These are phyloP conservation scores for Bjerkandera adusta DNA, from an alignment of 1,284 basidiomycete species.

Conservation along the genomic window DNA sequence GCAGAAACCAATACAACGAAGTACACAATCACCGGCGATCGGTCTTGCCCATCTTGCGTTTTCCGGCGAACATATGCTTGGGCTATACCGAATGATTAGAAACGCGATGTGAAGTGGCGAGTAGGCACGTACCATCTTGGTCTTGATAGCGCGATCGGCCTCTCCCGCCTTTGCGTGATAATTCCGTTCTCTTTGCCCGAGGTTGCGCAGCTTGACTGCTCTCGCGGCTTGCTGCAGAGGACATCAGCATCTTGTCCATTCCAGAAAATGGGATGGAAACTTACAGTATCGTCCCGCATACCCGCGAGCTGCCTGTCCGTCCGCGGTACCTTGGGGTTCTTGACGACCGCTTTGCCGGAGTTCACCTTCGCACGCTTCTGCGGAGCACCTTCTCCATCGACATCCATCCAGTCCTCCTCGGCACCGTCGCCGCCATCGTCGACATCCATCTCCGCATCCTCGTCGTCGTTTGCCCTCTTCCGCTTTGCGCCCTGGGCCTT, in stretches of 20 bases:
- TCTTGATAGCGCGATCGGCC: conserved; percentile 77
- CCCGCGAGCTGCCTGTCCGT: conserved; percentile 79
- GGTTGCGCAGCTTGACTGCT: conserved; percentile 78
- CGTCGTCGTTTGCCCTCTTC: conserved; percentile 61
- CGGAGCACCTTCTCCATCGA: conserved; percentile 49
- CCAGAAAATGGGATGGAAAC: conserved; percentile 23
- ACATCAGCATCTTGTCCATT: conserved; percentile 5
- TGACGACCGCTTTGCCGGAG: conserved; percentile 51
- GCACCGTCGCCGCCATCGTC: conserved; percentile 36
- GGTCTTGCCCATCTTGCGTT: conserved; percentile 87
- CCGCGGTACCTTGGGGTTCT: conserved; percentile 56
- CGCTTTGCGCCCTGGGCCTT: conserved; percentile 74
- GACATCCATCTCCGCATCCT: conserved; percentile 45
- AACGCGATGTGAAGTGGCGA: not conserved
- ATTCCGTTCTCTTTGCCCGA: conserved; percentile 84
- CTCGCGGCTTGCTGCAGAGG: conserved; percentile 70
- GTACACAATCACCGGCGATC: conserved; percentile 56
- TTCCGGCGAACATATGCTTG: conserved; percentile 85
- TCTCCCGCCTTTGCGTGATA: conserved; percentile 89
- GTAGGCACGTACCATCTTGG: conserved; percentile 62
- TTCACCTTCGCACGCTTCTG: conserved; percentile 64
- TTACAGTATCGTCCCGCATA: conserved; percentile 68
- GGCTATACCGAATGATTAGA: conserved; percentile 46
- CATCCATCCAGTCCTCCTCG: conserved; percentile 56
- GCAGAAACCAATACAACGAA: not conserved